These are phyloP conservation scores for Ogataea allantospora DNA, from an alignment of 805 yeast genomes.

Conservation along the genomic window DNA sequence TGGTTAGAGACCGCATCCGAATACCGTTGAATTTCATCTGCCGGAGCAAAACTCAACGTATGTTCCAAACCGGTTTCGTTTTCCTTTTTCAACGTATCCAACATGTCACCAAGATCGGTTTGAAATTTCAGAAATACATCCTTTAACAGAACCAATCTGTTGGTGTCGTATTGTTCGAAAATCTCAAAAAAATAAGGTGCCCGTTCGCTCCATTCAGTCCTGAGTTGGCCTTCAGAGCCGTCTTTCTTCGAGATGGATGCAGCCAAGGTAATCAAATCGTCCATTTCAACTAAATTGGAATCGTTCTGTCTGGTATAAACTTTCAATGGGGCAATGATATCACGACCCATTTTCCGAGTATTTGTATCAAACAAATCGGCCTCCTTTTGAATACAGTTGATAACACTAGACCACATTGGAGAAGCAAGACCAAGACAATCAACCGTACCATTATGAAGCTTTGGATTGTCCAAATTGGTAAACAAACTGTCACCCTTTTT, in stretches of 20 bases:
- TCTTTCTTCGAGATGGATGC: conserved; percentile 17
- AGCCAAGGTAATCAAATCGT: conserved; percentile 34
- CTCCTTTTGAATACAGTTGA: conserved; percentile 44
- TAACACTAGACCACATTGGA: conserved; percentile 44
- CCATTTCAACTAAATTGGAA: conserved; percentile 40
- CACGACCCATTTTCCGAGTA: conserved; percentile 51
- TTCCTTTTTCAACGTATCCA: conserved; percentile 42
- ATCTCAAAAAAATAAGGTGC: conserved; percentile 76
- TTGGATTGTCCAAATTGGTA: conserved; percentile 35
- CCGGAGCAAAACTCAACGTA: conserved; percentile 61
- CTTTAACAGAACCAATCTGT: conserved; percentile 60
- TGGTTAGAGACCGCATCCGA: conserved; percentile 38
- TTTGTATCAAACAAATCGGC: conserved; percentile 44
- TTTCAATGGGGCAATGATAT: conserved; percentile 54
- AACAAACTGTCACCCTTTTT: conserved; percentile 37
- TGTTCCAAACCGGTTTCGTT: conserved; percentile 68
- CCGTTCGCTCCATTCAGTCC: conserved; percentile 68
- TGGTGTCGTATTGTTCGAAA: conserved; percentile 69
- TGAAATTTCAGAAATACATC: conserved; percentile 64
- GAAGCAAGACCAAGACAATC: conserved; percentile 46
- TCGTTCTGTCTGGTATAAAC: conserved; percentile 54
- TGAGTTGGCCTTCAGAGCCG: conserved; percentile 41
- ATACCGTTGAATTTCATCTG: conserved; percentile 57
- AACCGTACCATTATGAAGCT: conserved; percentile 46
- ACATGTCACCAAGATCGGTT: conserved; percentile 55